Evolutionary conservation across 768 basidiomycete genomes (phyloP).

Genomic region (Agrocybe chaxingu): DNA sequence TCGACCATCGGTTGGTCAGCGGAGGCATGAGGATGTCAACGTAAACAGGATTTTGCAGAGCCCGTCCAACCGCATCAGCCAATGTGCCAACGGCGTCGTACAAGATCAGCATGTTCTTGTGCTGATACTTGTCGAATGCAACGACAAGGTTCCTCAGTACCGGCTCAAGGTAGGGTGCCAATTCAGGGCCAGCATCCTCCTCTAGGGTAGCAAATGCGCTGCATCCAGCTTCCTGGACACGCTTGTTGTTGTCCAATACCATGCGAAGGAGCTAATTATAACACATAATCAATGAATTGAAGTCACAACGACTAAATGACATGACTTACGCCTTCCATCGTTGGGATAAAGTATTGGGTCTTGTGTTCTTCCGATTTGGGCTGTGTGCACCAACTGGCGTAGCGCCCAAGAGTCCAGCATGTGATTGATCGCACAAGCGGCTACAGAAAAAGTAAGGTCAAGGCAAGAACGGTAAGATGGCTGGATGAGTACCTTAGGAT

Average conservation of each 20-base stretch:
- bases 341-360: conserved; percentile 89
- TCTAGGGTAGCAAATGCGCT: conserved; percentile 98
- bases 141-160: conserved; percentile 92
- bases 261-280: conserved; percentile 83
- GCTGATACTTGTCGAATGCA: conserved; percentile 97
- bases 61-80: conserved; percentile 91
- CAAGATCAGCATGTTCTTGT: conserved; percentile 97
- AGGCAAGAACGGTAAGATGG: conserved; percentile 6
- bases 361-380: conserved; percentile 83
- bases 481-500: conserved; percentile 70
- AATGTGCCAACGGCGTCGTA: conserved; percentile 99
- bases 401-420: conserved; percentile 99
- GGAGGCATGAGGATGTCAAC: conserved; percentile 98
- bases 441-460: conserved; percentile 35
- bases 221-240: conserved; percentile 98
- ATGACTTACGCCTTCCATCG: conserved; percentile 86
- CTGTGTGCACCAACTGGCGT: conserved; percentile 96
- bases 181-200: conserved; percentile 89
- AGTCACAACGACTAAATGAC: neutral
- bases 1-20: conserved; percentile 85
- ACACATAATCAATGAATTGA: neutral
- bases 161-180: conserved; percentile 92
- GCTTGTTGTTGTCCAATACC: conserved; percentile 98
- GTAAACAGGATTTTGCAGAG: conserved; percentile 80
- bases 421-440: conserved; percentile 97